A percentile compares a stretch with the other conserved stretches of the same genome.
phyloP scores from a whole-genome alignment of 108 stramenopile genomes.

The Aurantiochytrium sp. region DNA sequence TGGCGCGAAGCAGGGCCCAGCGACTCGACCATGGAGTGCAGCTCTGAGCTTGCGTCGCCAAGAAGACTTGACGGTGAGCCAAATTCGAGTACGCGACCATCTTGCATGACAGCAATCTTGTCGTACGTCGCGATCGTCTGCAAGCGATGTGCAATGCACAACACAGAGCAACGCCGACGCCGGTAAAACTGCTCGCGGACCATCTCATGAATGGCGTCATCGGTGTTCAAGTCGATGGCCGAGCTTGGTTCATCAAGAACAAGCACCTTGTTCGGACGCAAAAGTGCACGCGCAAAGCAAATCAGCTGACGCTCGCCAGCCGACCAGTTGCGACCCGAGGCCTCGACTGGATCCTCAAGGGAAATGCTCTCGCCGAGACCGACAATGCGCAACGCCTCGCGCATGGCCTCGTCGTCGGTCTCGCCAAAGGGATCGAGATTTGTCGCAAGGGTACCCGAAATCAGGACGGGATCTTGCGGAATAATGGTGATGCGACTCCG shows the following conservation, averaged over 20 bases:
- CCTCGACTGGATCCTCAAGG: constrained; percentile 25
- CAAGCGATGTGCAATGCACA: constrained; percentile 87
- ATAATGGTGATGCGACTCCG: constrained; percentile 74
- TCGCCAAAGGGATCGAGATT: constrained; percentile 82
- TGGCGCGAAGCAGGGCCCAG: not conserved
- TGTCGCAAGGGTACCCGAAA: constrained; percentile 77
- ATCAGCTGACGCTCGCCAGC: constrained; percentile 49
- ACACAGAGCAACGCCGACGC: constrained; percentile 55
- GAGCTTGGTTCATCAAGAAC: constrained; percentile 55
- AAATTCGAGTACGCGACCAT: constrained; percentile 75
- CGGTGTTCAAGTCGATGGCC: constrained; percentile 39
- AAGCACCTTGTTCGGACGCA: constrained; percentile 33
- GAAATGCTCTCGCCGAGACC: not conserved
- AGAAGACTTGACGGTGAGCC: constrained; percentile 58
- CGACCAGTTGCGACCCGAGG: constrained; percentile 42
- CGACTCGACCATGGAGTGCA: not conserved
- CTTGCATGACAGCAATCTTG: constrained; percentile 73
- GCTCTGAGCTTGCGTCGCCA: not conserved
- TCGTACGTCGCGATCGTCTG: constrained; percentile 84
- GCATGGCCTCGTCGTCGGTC: constrained; percentile 32
- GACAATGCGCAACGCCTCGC: constrained; percentile 44
- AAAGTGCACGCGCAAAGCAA: constrained; percentile 50
- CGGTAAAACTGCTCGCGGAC: constrained; percentile 56
- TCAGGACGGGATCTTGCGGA: constrained; percentile 81
- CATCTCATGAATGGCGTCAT: constrained; percentile 63